Evolutionary conservation across 2,329 filamentous ascomycete species (phyloP).

Genomic region (Verticillium longisporum): DNA sequence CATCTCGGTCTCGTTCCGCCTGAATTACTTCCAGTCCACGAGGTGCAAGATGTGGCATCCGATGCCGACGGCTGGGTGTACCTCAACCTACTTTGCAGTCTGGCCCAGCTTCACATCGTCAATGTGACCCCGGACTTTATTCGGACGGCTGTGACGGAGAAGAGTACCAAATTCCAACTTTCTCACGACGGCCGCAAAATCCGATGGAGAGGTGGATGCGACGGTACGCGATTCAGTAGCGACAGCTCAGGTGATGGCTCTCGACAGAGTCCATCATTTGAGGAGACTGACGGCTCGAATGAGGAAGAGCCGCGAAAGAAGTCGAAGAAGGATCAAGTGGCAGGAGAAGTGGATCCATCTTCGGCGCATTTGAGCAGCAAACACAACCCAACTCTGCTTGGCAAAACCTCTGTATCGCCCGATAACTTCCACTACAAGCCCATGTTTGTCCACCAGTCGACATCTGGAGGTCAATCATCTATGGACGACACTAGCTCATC

Average conservation of each 20-base stretch:
- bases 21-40: slow-evolving; percentile 38
- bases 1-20: slow-evolving; percentile 63
- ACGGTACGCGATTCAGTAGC: slow-evolving; percentile 59
- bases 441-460: slow-evolving; percentile 47
- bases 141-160: slow-evolving; percentile 60
- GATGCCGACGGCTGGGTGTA: slow-evolving; percentile 75
- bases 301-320: slow-evolving; percentile 36
- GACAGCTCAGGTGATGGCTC: slow-evolving; percentile 50
- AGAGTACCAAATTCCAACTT: slow-evolving; percentile 70
- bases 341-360: slow-evolving; percentile 19
- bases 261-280: slow-evolving; percentile 39
- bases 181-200: slow-evolving; percentile 73
- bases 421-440: slow-evolving; percentile 58
- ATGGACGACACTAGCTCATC: slow-evolving; percentile 43
- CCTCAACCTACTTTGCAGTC: slow-evolving; percentile 69
- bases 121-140: slow-evolving; percentile 77
- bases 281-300: slow-evolving; percentile 38
- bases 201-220: slow-evolving; percentile 66
- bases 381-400: slow-evolving; percentile 28
- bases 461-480: slow-evolving; percentile 38
- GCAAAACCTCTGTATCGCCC: slow-evolving; percentile 29
- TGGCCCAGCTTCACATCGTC: slow-evolving; percentile 80
- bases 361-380: slow-evolving; percentile 27
- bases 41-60: slow-evolving; percentile 42
- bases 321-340: slow-evolving; percentile 29